Base-by-base conservation (phyloP, 257 asterid genomes). In the Rehmannia glutinosa region DNA sequence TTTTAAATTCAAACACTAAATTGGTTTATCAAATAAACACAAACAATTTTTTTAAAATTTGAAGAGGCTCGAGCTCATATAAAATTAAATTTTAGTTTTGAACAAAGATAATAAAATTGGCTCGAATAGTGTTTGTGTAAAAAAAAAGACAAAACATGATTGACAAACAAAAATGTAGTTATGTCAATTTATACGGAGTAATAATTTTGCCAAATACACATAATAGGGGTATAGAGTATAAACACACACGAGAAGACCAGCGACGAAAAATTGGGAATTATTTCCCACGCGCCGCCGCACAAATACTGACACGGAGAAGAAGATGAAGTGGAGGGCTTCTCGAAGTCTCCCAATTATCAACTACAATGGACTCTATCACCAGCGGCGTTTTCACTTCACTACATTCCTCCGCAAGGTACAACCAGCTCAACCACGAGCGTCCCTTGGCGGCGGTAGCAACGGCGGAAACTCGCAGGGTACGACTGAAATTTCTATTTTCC, bases 351-450 rank as follows among this genome's bases (percentile, higher is more conserved):
- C 82, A 57, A 10, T 75, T 64, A 69, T 71, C 65, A 49, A 66
- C 41, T 66, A 57, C 75, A 19, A 72, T 75, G 76, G 75, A 32
- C 59, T 69, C 59, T 17, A 45, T 20, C 49, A 56, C 28, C 84
- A 64, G 2, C 83, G 81, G 35, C 89, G 75, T 56, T 64, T 84
- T 58, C 81, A 71, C 46, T 91, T 85, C 77, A 58, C 80, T 12
- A 74, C 88, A 60, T 81, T 91, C 65, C 73, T 86, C 71, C 86
- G 91, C 73, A 88, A 83, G 84, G 78, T 75, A 58, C 88, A 71
- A 73, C 64, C 84, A 63, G 56, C 85, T 45, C 60, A 61, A 55
- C 81, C 83, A 12, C 92, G 80, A 55, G 77, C 88, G 60, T 84
- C 85, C 62, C 21, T 77, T 50, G 65, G 75, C 73, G 68, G 74